phyloP scores from a whole-genome alignment of 2,329 filamentous ascomycete species.

The Colletotrichum musicola region DNA sequence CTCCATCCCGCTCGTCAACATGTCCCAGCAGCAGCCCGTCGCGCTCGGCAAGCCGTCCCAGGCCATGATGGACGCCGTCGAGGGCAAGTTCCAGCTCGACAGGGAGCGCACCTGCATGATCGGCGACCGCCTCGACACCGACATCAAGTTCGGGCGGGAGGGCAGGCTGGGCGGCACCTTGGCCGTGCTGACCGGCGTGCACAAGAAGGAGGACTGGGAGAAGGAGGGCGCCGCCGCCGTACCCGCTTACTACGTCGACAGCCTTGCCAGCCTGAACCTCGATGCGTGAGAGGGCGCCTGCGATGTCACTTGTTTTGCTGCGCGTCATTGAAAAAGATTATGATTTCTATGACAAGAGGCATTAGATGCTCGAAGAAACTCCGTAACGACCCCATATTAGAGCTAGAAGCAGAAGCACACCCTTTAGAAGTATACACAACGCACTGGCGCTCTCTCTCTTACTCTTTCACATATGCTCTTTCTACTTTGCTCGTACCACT shows the following conservation, averaged over 20 bases:
- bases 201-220: conserved; percentile 85
- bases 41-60: conserved; percentile 95
- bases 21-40: conserved; percentile 76
- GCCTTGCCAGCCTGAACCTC: conserved; percentile 77
- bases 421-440: conserved; percentile 23
- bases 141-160: conserved; percentile 95
- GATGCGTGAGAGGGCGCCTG: conserved; percentile 10
- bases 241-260: conserved; percentile 87
- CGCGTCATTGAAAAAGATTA: neutral
- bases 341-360: conserved; percentile 20
- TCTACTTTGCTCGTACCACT: no score
- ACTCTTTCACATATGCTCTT: no score
- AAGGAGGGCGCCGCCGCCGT: conserved; percentile 75
- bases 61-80: conserved; percentile 99
- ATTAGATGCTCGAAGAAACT: conserved; percentile 18
- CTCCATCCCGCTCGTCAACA: conserved; percentile 81
- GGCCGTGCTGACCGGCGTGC: conserved; percentile 91
- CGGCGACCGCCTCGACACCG: conserved; percentile 92
- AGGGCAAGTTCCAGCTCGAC: conserved; percentile 94
- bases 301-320: neutral
- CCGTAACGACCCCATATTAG: conserved; percentile 11
- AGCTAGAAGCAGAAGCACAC: conserved; percentile 9
- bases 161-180: conserved; percentile 91
- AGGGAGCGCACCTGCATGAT: conserved; percentile 92
- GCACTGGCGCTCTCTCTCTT: neutral